A percentile compares a stretch with the other conserved stretches of the same genome.
Conservation (phyloP, 306 rosid genomes). For the Citrullus colocynthis region DNA sequence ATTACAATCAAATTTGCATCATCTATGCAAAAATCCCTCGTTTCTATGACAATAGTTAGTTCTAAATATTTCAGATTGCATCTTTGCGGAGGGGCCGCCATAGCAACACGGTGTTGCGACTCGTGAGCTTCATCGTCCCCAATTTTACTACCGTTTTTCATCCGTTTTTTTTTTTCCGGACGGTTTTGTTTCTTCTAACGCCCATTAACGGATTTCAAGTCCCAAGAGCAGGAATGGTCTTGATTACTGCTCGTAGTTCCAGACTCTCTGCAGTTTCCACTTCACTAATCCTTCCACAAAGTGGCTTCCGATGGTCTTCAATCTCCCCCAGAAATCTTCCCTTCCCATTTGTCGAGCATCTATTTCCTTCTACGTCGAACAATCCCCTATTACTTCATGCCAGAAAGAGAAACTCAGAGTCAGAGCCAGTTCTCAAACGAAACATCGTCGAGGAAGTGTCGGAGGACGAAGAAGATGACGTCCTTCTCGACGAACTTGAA, state of each 20-base stretch:
- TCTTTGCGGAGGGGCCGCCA: neutral
- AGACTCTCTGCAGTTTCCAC: conserved; percentile 10
- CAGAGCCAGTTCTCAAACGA: conserved; percentile 44
- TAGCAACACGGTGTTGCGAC: neutral
- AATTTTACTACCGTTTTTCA: neutral
- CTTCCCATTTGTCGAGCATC: conserved; percentile 10
- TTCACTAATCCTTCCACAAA: conserved; percentile 10
- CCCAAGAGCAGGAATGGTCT: conserved; percentile 22
- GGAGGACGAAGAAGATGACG: conserved; percentile 28
- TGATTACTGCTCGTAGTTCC: conserved; percentile 13
- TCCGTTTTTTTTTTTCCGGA: neutral
- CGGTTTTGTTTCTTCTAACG: neutral
- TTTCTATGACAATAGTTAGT: no score
- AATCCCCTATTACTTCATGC: conserved; percentile 18
- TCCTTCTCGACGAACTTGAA: conserved; percentile 17
- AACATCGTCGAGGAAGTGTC: conserved; percentile 45
- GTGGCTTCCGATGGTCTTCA: conserved; percentile 9
- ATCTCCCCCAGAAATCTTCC: conserved; percentile 6
- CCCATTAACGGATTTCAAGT: neutral
- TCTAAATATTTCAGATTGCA: neutral
- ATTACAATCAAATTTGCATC: no score
- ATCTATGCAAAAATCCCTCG: no score
- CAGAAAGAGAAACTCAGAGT: conserved; percentile 34
- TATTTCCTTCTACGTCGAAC: conserved; percentile 13
- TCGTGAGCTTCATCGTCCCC: neutral